Evolutionary conservation across 1,139 yeast species (phyloP), one percentile per base, ranked within the genome.

Genomic region (Suhomyces bribrorum): DNA sequence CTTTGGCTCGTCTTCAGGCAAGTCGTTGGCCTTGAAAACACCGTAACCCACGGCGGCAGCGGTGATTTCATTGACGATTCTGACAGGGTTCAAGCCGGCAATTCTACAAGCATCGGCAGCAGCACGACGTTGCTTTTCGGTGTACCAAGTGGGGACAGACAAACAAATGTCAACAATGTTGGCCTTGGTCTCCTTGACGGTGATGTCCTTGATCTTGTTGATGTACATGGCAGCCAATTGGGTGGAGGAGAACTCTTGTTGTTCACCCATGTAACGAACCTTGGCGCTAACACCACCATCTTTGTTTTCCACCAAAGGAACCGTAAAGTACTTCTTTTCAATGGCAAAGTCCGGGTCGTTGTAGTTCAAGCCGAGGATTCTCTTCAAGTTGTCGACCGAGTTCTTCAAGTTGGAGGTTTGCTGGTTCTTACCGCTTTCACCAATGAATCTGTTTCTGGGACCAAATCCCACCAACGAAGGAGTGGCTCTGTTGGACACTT

Each of bases 31-130:
- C 80, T 92, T 90, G 83, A 92, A 92, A 47, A 92, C 97, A 76
- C 98, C 98, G 74, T 92, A 94, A 53, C 97, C 95, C 51, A 94
- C 96, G 53, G 97, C 97, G 44, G 98, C 98, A 46, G 98, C 97
- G 44, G 98, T 90, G 49, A 87, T 83, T 66, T 92, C 98, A 66
- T 92, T 92, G 57, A 92, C 96, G 52, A 92, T 83, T 79, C 98
- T 86, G 46, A 92, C 97, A 45, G 98, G 97, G 81, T 92, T 92
- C 62, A 92, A 79, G 48, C 96, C 96, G 47, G 98, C 97, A 64
- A 92, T 86, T 62, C 78, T 79, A 59, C 96, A 92, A 44, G 98
- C 97, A 64, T 94, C 98, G 47, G 89, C 78, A 53, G 95, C 83
- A 49, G 97, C 96, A 62, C 96, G 90, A 71, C 98, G 89, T 75